Evolutionary conservation across 1,139 yeast genomes (phyloP).

Genomic region (Suhomyces bolitotheri): DNA sequence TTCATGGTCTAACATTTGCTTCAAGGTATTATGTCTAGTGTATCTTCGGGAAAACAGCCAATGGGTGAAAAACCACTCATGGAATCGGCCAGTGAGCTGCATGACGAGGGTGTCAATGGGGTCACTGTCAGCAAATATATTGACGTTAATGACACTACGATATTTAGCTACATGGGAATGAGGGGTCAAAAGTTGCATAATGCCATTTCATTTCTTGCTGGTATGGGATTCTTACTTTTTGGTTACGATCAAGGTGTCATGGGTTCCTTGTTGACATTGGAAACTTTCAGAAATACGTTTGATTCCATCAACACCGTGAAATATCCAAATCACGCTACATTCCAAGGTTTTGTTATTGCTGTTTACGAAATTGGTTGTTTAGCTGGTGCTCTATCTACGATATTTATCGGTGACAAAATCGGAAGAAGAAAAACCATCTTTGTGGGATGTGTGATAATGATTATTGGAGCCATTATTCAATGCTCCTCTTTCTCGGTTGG

Average conservation of each 20-base stretch:
- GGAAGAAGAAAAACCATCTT: slow-evolving; percentile 37
- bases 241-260: slow-evolving; percentile 55
- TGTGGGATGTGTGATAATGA: slow-evolving; percentile 32
- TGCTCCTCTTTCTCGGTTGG: slow-evolving; percentile 31
- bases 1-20: background rate
- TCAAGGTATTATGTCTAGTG: slow-evolving; percentile 3
- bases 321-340: slow-evolving; percentile 28
- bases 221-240: slow-evolving; percentile 34
- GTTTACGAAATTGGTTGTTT: slow-evolving; percentile 41
- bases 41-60: slow-evolving; percentile 2
- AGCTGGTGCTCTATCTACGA: slow-evolving; percentile 33
- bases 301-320: slow-evolving; percentile 36
- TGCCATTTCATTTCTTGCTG: slow-evolving; percentile 30
- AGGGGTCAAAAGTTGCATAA: slow-evolving; percentile 27
- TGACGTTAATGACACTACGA: background rate
- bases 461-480: slow-evolving; percentile 39
- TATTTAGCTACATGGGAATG: slow-evolving; percentile 24
- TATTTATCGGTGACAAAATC: slow-evolving; percentile 34
- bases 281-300: slow-evolving; percentile 38
- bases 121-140: slow-evolving; percentile 1
- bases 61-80: background rate
- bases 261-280: slow-evolving; percentile 45
- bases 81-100: slow-evolving; percentile 2
- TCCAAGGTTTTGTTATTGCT: slow-evolving; percentile 42
- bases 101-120: background rate